A percentile compares a stretch with the other conserved stretches of the same genome.
phyloP scores from a whole-genome alignment of 179 eudicot genomes.

The Silene noctiflora region DNA sequence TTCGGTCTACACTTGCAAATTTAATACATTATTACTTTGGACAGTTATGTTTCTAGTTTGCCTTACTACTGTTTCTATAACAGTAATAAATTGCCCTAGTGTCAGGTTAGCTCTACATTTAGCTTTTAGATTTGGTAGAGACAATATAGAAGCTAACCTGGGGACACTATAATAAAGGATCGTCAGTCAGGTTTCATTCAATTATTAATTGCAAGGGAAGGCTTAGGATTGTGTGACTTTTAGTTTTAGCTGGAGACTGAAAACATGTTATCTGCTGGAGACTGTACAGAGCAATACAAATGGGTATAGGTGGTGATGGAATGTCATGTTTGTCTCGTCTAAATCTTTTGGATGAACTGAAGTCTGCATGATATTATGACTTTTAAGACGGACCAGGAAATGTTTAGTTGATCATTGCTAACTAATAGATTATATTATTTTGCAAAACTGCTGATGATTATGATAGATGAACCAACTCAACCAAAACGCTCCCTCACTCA shows the following conservation, averaged over 20 bases:
- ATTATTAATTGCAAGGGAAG: neutral
- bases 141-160: too few species aligned
- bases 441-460: neutral
- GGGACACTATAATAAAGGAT: too few species aligned
- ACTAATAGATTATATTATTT: neutral
- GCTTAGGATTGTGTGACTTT: neutral
- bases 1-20: too few species aligned
- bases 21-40: too few species aligned
- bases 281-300: neutral
- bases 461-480: too few species aligned
- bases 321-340: neutral
- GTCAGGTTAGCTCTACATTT: too few species aligned
- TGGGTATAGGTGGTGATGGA: slow-evolving; percentile 4
- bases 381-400: neutral
- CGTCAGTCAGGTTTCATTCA: neutral
- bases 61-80: too few species aligned
- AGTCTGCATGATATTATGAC: neutral
- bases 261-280: neutral
- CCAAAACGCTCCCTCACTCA: too few species aligned
- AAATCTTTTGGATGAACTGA: neutral
- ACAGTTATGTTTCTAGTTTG: too few species aligned
- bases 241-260: too few species aligned
- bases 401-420: neutral
- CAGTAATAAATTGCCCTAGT: too few species aligned
- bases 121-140: too few species aligned